Evolutionary conservation across 345 rosid genomes (phyloP), one percentile per base, ranked within the genome.

Genomic region (Eucalyptus regnans): DNA sequence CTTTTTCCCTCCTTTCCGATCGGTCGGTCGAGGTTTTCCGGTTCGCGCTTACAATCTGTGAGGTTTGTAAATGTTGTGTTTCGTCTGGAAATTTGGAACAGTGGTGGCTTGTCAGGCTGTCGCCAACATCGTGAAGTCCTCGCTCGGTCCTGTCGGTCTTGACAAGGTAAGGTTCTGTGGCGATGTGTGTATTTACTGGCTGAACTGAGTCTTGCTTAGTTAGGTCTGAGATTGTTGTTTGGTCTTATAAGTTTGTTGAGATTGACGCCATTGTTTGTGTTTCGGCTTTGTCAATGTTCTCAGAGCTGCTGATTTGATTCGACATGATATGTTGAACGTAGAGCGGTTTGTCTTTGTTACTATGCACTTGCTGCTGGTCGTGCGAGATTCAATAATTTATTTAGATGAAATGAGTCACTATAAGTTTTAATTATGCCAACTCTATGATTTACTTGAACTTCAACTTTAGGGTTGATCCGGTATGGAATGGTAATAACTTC

Each of bases 51-150:
- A 22, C 27, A 15, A 50, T 14, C 13, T 27, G 44, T 16, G 89
- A 60, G 62, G 41, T 87, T 37, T 56, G 43, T 64, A 44, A 54
- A 76, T 64, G 48, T 50, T 87, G 86, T 33, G 84, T 60, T 12
- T 79, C n/a, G 20, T 56, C 85, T 66, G 31, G 88, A 27, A 41
- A n/a, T 60, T 33, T 86, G 71, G 71, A 46, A 85, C 88, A 97
- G 99, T 96, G 92, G 86, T 98, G 96, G 95, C 99, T 54, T 97
- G 99, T 89, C 99, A 97, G 95, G 99, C 99, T 43, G 94, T 98
- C 71, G 96, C 99, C 12, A 98, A 98, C 90, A 98, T 98, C 27
- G 99, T 98, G 50, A 98, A 97, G 92, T 94, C 98, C 54, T 98
- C 99, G 7, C 97, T 98, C 76, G 98, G 99, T 88, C 99, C 99